These are phyloP conservation scores for Sarocladium oryzae DNA, from an alignment of 2,329 filamentous ascomycete species.

Conservation along the genomic window DNA sequence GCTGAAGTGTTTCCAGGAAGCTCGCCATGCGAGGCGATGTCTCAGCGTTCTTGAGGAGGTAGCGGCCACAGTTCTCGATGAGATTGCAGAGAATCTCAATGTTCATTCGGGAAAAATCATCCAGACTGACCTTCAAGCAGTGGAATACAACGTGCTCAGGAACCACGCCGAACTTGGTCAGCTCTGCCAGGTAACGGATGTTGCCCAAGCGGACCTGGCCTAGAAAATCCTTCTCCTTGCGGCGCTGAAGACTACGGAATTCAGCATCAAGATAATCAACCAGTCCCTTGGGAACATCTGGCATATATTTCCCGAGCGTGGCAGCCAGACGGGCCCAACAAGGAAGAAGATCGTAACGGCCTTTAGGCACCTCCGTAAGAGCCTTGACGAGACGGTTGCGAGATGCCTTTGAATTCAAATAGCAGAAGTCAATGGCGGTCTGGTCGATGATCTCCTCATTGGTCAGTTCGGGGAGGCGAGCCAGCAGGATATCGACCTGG, in stretches of 20 bases:
- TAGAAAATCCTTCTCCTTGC: conserved; percentile 96
- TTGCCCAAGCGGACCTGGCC: conserved; percentile 91
- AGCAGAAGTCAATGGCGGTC: conserved; percentile 93
- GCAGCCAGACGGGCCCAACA: conserved; percentile 89
- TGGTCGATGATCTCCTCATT: conserved; percentile 90
- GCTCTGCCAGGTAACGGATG: conserved; percentile 92
- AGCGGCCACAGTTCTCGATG: conserved; percentile 92
- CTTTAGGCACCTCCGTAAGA: conserved; percentile 89
- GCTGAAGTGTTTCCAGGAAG: conserved; percentile 88
- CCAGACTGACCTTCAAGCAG: conserved; percentile 92
- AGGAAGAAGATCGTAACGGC: conserved; percentile 82
- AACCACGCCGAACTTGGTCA: conserved; percentile 97
- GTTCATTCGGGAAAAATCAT: conserved; percentile 98
- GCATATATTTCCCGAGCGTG: conserved; percentile 88
- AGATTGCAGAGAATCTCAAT: conserved; percentile 97
- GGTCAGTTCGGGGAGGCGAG: conserved; percentile 83
- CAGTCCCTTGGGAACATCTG: conserved; percentile 85
- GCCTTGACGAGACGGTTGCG: conserved; percentile 90
- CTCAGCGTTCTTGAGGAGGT: conserved; percentile 84
- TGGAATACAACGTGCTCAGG: conserved; percentile 99
- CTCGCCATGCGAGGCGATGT: conserved; percentile 89
- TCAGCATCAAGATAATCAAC: conserved; percentile 93
- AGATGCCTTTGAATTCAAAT: conserved; percentile 96
- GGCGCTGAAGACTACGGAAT: conserved; percentile 90
- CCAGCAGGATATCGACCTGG: conserved; percentile 85